Conservation (phyloP, 2,329 filamentous ascomycete species). For the Biscogniauxia sp. region DNA sequence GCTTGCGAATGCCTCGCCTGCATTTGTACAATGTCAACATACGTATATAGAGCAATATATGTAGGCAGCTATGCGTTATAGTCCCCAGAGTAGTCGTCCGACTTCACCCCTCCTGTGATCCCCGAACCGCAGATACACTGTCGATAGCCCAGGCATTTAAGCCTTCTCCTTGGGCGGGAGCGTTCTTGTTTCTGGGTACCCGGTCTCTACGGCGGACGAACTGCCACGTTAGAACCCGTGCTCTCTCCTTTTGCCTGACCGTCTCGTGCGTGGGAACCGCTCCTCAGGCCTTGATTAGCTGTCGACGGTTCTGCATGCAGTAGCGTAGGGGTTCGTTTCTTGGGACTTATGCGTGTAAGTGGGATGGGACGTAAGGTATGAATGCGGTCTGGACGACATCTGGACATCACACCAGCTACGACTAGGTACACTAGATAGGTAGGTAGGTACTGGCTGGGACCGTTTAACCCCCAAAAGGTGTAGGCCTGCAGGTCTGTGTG, state of each 20-base stretch:
- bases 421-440: too few species aligned
- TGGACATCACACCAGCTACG: background rate
- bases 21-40: slow-evolving; percentile 6
- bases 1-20: slow-evolving; percentile 2
- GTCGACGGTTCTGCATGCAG: slow-evolving; percentile 5
- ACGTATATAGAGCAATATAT: background rate
- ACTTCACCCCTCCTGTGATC: background rate
- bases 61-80: background rate
- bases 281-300: background rate
- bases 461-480: background rate
- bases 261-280: background rate
- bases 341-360: background rate
- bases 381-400: background rate
- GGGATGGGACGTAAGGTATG: background rate
- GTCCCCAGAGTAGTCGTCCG: background rate
- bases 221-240: slow-evolving; percentile 30
- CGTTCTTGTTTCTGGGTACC: background rate
- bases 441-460: background rate
- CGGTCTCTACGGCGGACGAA: slow-evolving; percentile 13
- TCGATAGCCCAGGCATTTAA: background rate
- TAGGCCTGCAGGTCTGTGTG: slow-evolving; percentile 5
- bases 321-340: slow-evolving; percentile 2
- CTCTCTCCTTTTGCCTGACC: slow-evolving; percentile 7
- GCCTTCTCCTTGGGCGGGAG: background rate
- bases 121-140: background rate